Evolutionary conservation across 495 filamentous ascomycete genomes (phyloP).

Genomic region (Aspergillus sclerotiicarbonarius): DNA sequence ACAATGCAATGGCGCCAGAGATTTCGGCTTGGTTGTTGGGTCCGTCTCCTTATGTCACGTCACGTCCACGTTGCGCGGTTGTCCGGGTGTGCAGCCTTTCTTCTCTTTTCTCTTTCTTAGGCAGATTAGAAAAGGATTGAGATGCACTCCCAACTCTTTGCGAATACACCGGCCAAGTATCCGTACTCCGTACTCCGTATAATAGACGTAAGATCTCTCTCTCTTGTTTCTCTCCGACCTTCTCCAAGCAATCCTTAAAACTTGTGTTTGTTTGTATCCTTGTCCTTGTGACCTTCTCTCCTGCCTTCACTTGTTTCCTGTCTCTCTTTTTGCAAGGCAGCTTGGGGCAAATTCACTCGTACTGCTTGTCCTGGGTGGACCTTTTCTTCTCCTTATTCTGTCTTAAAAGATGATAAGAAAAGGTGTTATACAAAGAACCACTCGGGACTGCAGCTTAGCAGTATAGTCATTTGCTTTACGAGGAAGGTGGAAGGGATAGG

Average conservation of each 20-base stretch:
- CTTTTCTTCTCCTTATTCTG: constrained; percentile 29
- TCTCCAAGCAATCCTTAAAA: constrained; percentile 13
- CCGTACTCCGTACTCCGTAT: constrained; percentile 18
- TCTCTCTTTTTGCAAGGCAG: constrained; percentile 9
- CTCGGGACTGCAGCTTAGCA: constrained; percentile 32
- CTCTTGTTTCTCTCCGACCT: constrained; percentile 9
- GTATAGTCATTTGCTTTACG: constrained; percentile 50
- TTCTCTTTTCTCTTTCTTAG: constrained; percentile 9
- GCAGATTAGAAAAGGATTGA: constrained; percentile 16
- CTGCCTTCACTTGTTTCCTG: constrained; percentile 21
- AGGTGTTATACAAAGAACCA: constrained; percentile 42
- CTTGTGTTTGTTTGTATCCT: constrained; percentile 15
- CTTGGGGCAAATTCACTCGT: constrained; percentile 12
- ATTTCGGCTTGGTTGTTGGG: constrained; percentile 14
- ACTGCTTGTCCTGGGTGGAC: constrained; percentile 17
- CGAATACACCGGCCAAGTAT: constrained; percentile 28
- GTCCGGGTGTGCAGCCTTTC: constrained; percentile 16
- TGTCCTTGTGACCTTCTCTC: constrained; percentile 11
- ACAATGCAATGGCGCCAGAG: not conserved
- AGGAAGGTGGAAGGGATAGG: constrained; percentile 26
- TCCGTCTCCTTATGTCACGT: constrained; percentile 10
- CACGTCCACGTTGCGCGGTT: constrained; percentile 17
- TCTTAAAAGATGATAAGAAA: constrained; percentile 30
- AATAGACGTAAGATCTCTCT: constrained; percentile 24
- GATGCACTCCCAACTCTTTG: constrained; percentile 22